Evolutionary conservation across 306 rosid species (phyloP).

Genomic region (Quercus gilva): DNA sequence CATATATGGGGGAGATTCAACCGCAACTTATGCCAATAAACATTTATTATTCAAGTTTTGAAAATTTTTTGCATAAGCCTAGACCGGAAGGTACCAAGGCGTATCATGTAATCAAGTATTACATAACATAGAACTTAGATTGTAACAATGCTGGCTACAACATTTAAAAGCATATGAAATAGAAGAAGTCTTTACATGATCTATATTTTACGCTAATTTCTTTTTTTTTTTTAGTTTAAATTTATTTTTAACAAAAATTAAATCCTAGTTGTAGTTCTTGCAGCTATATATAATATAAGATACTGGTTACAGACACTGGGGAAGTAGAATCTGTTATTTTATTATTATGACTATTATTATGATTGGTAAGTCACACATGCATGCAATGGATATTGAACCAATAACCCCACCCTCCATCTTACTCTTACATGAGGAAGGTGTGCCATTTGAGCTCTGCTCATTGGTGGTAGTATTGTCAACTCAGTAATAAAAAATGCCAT

Average conservation of each 20-base stretch:
- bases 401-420: too few species aligned
- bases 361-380: too few species aligned
- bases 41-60: neutral
- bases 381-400: too few species aligned
- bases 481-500: neutral
- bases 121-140: neutral
- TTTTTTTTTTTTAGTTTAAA: neutral
- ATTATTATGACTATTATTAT: too few species aligned
- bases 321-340: neutral
- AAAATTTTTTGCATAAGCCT: neutral
- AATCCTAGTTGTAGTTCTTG: neutral
- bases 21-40: neutral
- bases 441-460: too few species aligned
- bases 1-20: too few species aligned
- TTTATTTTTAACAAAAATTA: neutral
- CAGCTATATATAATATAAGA: neutral
- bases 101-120: neutral
- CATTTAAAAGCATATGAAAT: neutral
- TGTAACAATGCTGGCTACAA: neutral
- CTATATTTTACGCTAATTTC: neutral
- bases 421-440: too few species aligned
- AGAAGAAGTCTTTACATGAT: neutral
- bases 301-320: neutral
- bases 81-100: neutral
- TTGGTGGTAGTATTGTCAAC: neutral